phyloP scores from a whole-genome alignment of 2,329 filamentous ascomycete genomes.

The Emergomyces africanus region DNA sequence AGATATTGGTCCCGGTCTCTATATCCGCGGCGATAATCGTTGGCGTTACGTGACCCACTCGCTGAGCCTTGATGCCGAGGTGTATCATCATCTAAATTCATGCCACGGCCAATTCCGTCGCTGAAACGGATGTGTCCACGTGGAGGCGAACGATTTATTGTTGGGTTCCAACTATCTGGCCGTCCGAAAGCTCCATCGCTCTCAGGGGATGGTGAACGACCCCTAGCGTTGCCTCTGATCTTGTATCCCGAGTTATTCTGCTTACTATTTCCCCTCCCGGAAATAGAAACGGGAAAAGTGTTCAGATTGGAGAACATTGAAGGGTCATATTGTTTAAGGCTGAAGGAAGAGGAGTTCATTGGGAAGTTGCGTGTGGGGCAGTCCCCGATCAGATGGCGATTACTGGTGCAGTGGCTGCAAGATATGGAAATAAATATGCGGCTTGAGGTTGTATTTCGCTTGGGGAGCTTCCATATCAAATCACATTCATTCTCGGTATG shows the following conservation, averaged over 20 bases:
- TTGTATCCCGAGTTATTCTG: conserved; percentile 19
- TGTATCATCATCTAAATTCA: conserved; percentile 14
- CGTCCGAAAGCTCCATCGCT: conserved; percentile 24
- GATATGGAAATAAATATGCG: conserved; percentile 31
- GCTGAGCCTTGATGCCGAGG: conserved; percentile 4
- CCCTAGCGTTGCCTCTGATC: conserved; percentile 25
- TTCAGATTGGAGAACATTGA: conserved; percentile 29
- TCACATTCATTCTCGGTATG: conserved; percentile 51
- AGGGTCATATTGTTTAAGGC: conserved; percentile 25
- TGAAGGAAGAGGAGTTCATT: conserved; percentile 25
- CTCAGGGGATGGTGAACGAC: conserved; percentile 18
- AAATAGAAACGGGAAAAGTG: conserved; percentile 10
- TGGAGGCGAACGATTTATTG: conserved; percentile 15
- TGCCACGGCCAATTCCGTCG: conserved; percentile 18
- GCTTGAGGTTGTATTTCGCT: conserved; percentile 13
- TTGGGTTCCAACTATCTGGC: conserved; percentile 16
- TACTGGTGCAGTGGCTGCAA: conserved; percentile 32
- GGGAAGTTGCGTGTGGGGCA: conserved; percentile 24
- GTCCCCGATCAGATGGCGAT: conserved; percentile 32
- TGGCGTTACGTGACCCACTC: conserved; percentile 6
- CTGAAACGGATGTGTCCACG: conserved; percentile 26
- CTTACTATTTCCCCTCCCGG: conserved; percentile 9
- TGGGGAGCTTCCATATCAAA: conserved; percentile 41
- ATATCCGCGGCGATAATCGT: conserved; percentile 8
- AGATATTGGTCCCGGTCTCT: conserved; percentile 19